phyloP scores from a whole-genome alignment of 805 yeast genomes.

The Wickerhamiella allomyrinae region DNA sequence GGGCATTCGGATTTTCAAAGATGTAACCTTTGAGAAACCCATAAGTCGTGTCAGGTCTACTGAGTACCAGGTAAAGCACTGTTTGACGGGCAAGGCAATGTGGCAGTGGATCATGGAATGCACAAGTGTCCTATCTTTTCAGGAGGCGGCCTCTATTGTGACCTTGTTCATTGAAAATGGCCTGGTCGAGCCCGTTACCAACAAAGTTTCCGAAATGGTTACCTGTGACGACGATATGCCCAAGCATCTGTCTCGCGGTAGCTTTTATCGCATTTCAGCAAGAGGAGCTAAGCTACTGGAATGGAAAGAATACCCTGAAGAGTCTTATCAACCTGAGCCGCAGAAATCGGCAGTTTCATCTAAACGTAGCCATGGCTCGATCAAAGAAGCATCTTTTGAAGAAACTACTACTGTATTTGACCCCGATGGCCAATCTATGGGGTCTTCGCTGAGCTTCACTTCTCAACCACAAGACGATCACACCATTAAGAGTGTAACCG shows the following conservation, averaged over 20 bases:
- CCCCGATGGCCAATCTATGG: too few species aligned
- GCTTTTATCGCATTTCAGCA: constrained; percentile 13
- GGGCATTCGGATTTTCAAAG: constrained; percentile 49
- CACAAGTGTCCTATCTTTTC: constrained; percentile 44
- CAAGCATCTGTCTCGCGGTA: constrained; percentile 4
- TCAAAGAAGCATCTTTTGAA: too few species aligned
- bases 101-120: constrained; percentile 88
- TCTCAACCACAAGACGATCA: too few species aligned
- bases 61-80: constrained; percentile 25
- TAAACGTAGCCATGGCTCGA: too few species aligned
- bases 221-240: constrained; percentile 6
- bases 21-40: constrained; percentile 24
- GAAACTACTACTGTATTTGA: too few species aligned
- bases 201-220: constrained; percentile 6
- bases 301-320: constrained; percentile 6
- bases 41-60: constrained; percentile 10
- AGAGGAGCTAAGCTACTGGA: constrained; percentile 8
- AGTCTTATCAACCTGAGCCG: too few species aligned
- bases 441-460: too few species aligned
- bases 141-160: constrained; percentile 14
- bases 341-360: too few species aligned
- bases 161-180: constrained; percentile 23
- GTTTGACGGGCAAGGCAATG: constrained; percentile 61
- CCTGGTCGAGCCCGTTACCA: constrained; percentile 11
- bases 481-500: too few species aligned